These are phyloP conservation scores for Septoria linicola DNA, from an alignment of 2,329 filamentous ascomycete species.

Conservation along the genomic window DNA sequence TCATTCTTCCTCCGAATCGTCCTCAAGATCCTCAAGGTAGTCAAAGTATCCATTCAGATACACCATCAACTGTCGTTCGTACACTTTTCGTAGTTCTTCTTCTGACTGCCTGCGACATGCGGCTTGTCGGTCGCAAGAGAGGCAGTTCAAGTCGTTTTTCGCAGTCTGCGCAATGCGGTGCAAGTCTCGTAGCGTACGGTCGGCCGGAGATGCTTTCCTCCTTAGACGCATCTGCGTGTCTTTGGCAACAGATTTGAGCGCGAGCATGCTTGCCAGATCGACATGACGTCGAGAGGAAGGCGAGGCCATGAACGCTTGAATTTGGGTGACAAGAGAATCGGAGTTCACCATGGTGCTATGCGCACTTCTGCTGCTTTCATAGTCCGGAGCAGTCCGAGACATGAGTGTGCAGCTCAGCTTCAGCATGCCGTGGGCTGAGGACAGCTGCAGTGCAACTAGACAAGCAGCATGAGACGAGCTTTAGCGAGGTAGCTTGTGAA, in stretches of 20 bases:
- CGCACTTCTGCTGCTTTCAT: not conserved
- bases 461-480: constrained; percentile 1
- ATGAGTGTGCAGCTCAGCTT: not conserved
- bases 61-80: constrained; percentile 3
- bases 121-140: too few relatives aligned
- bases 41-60: constrained; percentile 10
- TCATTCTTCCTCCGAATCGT: constrained; percentile 13
- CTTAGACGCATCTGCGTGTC: not conserved
- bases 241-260: too few relatives aligned
- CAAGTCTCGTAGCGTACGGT: not conserved
- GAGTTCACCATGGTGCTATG: not conserved
- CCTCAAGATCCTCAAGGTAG: constrained; percentile 11
- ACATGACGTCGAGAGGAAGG: too few relatives aligned
- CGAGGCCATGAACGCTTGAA: too few relatives aligned
- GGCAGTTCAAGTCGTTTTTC: too few relatives aligned
- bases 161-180: not conserved
- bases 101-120: too few relatives aligned
- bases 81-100: constrained; percentile 11
- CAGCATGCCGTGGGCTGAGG: constrained; percentile 1
- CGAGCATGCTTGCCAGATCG: too few relatives aligned
- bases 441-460: constrained; percentile 1
- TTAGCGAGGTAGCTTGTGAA: too few relatives aligned
- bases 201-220: not conserved
- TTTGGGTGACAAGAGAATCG: too few relatives aligned
- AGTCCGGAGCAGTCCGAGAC: not conserved